These are phyloP conservation scores for Diaporthe sp. DNA, from an alignment of 2,329 filamentous ascomycete species.

Conservation along the genomic window DNA sequence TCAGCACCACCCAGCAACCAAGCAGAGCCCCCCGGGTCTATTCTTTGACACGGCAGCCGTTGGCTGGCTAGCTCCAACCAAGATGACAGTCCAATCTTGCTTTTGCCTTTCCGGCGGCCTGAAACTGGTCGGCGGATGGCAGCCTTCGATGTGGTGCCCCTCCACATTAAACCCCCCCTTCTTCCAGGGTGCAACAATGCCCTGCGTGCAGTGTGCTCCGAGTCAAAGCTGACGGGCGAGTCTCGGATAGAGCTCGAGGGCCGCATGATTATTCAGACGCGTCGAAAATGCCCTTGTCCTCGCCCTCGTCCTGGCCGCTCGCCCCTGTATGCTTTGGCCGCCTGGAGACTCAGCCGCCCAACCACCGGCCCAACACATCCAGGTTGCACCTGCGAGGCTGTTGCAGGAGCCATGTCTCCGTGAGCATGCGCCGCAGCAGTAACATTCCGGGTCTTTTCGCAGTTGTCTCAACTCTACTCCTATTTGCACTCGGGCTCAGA, in stretches of 20 bases:
- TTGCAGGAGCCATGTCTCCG: conserved; percentile 10
- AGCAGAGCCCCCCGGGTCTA: neutral
- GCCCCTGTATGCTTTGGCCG: conserved; percentile 10
- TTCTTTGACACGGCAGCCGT: conserved; percentile 9
- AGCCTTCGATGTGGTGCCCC: conserved; percentile 15
- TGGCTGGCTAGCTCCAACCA: conserved; percentile 10
- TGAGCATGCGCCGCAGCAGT: neutral
- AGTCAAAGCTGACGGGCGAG: conserved; percentile 24
- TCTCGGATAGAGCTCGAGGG: conserved; percentile 6
- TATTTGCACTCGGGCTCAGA: neutral
- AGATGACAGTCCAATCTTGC: neutral
- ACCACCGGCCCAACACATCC: neutral
- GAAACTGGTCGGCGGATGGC: conserved; percentile 25
- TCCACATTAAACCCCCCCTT: neutral
- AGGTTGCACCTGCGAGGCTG: conserved; percentile 7
- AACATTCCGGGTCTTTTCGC: neutral
- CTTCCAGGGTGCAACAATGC: neutral
- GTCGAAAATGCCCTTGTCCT: neutral
- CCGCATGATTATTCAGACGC: conserved; percentile 5
- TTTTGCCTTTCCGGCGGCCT: conserved; percentile 11
- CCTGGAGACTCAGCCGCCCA: neutral
- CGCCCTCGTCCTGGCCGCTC: neutral
- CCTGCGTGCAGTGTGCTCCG: conserved; percentile 1
- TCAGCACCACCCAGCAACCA: neutral
- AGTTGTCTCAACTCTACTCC: neutral